Percentiles rank a stretch among this genome's conserved stretches.
These are phyloP conservation scores for Tardiomyces blankii DNA, from an alignment of 1,139 yeast genomes.

Conservation along the genomic window DNA sequence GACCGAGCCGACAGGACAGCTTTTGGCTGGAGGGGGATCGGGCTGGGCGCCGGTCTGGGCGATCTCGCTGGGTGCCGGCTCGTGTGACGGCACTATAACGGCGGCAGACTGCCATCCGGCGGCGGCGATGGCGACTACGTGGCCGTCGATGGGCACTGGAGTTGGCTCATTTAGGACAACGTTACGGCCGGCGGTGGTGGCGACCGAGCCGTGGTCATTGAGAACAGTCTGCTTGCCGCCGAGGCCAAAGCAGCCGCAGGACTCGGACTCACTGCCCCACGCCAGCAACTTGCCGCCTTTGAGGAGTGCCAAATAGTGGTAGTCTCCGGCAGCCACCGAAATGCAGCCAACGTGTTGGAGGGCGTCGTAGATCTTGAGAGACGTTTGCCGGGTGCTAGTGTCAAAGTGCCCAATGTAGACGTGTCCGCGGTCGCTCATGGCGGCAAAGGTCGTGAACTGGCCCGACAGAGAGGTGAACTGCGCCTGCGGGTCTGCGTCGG, in stretches of 20 bases:
- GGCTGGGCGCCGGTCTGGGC: not conserved
- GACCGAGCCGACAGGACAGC: not conserved
- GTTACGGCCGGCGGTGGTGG: not conserved
- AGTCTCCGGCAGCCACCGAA: slow-evolving; percentile 60
- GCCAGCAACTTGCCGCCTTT: slow-evolving; percentile 47
- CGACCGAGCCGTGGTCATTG: slow-evolving; percentile 9
- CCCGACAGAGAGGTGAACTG: slow-evolving; percentile 1
- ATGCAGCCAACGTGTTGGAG: slow-evolving; percentile 44
- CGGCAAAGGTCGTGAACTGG: slow-evolving; percentile 34
- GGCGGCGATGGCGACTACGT: slow-evolving; percentile 45
- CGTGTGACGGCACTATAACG: slow-evolving; percentile 21
- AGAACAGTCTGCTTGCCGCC: slow-evolving; percentile 34
- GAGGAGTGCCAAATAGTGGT: slow-evolving; percentile 56
- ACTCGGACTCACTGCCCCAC: slow-evolving; percentile 59
- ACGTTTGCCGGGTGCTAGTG: slow-evolving; percentile 3
- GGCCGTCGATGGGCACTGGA: slow-evolving; percentile 30
- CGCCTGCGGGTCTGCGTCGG: not conserved
- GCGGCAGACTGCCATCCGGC: slow-evolving; percentile 83
- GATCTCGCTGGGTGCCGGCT: not conserved
- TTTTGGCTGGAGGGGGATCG: too few species aligned
- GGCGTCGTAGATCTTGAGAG: slow-evolving; percentile 25
- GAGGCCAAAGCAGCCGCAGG: slow-evolving; percentile 63
- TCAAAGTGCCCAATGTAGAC: slow-evolving; percentile 34
- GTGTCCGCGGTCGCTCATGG: slow-evolving; percentile 41
- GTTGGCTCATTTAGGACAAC: slow-evolving; percentile 36